These are phyloP conservation scores for Solanum arcanum DNA, from an alignment of 257 asterid species.

Conservation along the genomic window DNA sequence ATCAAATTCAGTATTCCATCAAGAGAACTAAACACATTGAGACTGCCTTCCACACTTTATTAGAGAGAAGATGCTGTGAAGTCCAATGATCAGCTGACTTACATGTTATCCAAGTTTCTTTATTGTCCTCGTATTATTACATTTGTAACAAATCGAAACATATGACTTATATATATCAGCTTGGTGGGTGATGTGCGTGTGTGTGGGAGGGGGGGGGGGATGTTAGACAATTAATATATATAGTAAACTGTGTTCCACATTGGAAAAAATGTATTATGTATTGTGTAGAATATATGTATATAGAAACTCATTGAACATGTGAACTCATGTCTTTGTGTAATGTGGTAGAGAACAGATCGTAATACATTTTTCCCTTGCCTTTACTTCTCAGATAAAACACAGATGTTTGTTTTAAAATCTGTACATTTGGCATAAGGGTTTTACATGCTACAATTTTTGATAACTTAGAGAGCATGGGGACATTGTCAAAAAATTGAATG, in stretches of 20 bases:
- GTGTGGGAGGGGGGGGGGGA: too few species aligned
- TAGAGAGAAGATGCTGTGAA: not conserved
- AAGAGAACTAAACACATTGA: not conserved
- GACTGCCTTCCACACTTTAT: not conserved
- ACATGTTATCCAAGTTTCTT: not conserved
- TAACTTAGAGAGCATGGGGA: not conserved
- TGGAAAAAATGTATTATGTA: not conserved
- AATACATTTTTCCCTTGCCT: not conserved
- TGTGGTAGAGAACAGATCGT: not conserved
- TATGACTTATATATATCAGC: not conserved
- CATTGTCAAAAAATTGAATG: not conserved
- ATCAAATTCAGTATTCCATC: not conserved
- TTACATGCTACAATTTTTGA: not conserved
- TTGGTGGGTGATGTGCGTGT: too few species aligned
- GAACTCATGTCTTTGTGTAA: not conserved
- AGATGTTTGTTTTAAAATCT: not conserved
- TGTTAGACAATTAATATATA: not conserved
- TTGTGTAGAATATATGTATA: not conserved
- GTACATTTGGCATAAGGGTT: not conserved
- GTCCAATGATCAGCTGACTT: not conserved
- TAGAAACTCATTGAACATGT: not conserved
- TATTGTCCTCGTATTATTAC: not conserved
- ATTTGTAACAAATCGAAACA: not conserved
- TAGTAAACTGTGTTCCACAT: not conserved
- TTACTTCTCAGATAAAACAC: not conserved